Evolutionary conservation across 192 early-diverging fungal species (phyloP), one percentile per base, ranked within the genome.

Genomic region (Backusella westeae): DNA sequence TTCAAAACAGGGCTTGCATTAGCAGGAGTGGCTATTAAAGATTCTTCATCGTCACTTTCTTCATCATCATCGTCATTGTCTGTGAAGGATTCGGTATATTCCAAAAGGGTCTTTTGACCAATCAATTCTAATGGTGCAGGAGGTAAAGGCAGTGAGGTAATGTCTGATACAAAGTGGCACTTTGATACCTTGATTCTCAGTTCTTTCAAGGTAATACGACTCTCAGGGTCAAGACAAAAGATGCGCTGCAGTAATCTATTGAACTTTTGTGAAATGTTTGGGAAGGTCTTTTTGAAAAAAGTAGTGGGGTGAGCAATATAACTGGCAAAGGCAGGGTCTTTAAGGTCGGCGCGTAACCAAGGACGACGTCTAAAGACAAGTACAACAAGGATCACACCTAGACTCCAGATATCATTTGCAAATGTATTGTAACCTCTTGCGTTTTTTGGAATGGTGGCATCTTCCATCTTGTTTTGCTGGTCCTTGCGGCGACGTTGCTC

Each of bases 351-450:
- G 67, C 83, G 83, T 59, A 86, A 86, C 87, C 87, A 89, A 88
- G 97, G 87, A 86, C 95, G 71, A 87, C 97, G 80, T 86, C 96
- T 76, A 90, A 88, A 80, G 77, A 91, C 83, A 89, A 89, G 76
- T 32, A 87, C 96, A 77, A 96, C 95, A 14, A 96, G 89, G 66
- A 98, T 97, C 4, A 99, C 94, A 29, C 97, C 97, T 35, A 97
- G 82, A 52, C 92, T 94, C 97, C 97, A 99, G 79, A 99, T 87
- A 79, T 99, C 97, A 38, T 89, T 89, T 4, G 82, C 67, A 10
- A 83, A 80, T 52, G 84, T 87, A 49, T 79, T 77, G 73, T 89
- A 99, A 42, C 80, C 84, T 39, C 79, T 75, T 17, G 75, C 56
- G 53, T 19, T 63, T 14, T 26, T 63, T 63, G 23, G 9, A 39